phyloP scores from a whole-genome alignment of 2,329 filamentous ascomycete species.

The Fusarium marasasianum region DNA sequence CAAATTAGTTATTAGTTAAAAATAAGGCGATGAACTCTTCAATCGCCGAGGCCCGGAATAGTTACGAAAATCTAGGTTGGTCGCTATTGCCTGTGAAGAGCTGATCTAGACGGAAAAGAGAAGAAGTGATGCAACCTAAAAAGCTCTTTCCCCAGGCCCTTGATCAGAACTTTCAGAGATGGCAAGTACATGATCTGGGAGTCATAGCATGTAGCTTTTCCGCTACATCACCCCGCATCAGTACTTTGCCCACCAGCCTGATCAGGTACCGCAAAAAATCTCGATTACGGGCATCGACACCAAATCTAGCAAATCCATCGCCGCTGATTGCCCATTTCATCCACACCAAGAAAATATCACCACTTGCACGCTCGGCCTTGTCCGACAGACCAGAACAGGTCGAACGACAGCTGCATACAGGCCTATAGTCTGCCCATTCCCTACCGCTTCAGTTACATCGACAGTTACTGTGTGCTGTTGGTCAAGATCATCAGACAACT shows the following conservation, averaged over 20 bases:
- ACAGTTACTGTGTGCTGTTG: background rate
- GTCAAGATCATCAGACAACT: background rate
- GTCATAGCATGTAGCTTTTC: constrained; percentile 16
- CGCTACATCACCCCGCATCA: background rate
- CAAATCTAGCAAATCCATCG: constrained; percentile 37
- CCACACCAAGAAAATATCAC: constrained; percentile 35
- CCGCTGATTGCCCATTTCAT: constrained; percentile 38
- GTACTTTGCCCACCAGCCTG: constrained; percentile 29
- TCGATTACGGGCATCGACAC: constrained; percentile 39
- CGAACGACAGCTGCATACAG: constrained; percentile 40
- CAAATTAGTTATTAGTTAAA: background rate
- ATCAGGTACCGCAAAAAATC: constrained; percentile 40
- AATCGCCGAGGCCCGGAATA: constrained; percentile 27
- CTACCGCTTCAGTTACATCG: background rate
- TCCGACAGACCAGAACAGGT: constrained; percentile 35
- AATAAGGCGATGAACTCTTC: constrained; percentile 9
- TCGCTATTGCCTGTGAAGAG: constrained; percentile 22
- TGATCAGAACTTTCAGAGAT: constrained; percentile 32
- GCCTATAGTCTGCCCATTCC: constrained; percentile 31
- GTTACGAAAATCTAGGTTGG: constrained; percentile 2
- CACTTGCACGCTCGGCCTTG: constrained; percentile 27
- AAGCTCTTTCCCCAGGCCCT: constrained; percentile 5
- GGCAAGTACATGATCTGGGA: constrained; percentile 21
- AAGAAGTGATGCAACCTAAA: constrained; percentile 26
- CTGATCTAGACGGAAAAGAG: constrained; percentile 25